These are phyloP conservation scores for Leishmania gerbilli DNA, from an alignment of 208 protist species.

Conservation along the genomic window DNA sequence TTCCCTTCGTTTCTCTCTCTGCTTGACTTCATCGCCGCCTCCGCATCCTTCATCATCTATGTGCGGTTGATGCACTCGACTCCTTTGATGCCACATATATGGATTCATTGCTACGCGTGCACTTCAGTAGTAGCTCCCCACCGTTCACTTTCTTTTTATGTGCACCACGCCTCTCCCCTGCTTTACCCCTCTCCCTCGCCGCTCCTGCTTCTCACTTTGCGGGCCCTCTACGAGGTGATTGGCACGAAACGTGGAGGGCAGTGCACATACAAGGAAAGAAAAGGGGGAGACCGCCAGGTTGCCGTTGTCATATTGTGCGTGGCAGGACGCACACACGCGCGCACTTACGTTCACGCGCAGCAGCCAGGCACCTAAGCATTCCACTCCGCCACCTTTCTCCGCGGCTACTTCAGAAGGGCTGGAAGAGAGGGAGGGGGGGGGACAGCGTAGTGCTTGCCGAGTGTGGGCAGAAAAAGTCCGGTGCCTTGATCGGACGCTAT, in stretches of 20 bases:
- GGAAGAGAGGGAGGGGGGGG: neutral
- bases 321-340: conserved; percentile 5
- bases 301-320: neutral
- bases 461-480: neutral
- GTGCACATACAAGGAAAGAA: neutral
- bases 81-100: neutral
- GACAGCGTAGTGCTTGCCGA: neutral
- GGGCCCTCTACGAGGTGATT: conserved; percentile 2
- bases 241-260: conserved; percentile 2
- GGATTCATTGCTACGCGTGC: neutral
- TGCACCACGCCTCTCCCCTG: neutral
- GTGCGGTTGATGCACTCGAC: neutral
- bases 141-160: neutral
- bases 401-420: neutral
- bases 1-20: conserved; percentile 12
- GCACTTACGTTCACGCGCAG: neutral
- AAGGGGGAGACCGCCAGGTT: neutral
- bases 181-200: neutral
- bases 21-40: conserved; percentile 1
- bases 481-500: neutral
- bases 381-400: neutral
- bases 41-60: neutral
- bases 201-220: neutral
- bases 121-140: neutral
- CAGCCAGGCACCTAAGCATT: neutral